Evolutionary conservation across 441 rosid species (phyloP), one percentile per base, ranked within the genome.

Genomic region (Brassica hybrid): DNA sequence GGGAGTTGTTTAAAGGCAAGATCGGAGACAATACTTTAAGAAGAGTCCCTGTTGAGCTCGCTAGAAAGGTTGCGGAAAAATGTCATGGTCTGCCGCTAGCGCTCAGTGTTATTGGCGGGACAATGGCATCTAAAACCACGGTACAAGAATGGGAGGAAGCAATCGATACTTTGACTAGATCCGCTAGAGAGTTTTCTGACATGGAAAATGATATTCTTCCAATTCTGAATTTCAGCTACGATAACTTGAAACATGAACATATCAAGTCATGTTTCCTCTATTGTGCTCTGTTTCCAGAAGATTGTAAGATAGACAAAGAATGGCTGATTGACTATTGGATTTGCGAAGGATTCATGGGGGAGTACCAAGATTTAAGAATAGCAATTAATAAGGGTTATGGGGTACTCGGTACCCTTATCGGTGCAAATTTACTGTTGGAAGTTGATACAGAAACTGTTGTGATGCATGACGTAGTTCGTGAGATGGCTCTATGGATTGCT

Each of bases 241-340:
- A 83, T 1, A 36, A 27, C 14, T 68, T 84, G 64, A 27, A 21
- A 0, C 17, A 59, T 48, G 71, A 83, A 5, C 23, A 6, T 4
- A 11, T 32, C 7, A 69, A 19, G 52, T 60, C 62, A 0, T 83
- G 88, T 56, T 78, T 85, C 25, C 4, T 84, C 5, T 85, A 87
- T 16, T 81, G 84, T 78, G 65, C 76, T 43, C 41, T 83, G 16
- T 83, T 79, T 64, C 83, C 82, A 0, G 43, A 41, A 16, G 45
- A 71, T 6, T 4, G 12, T 13, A 0, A 0, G 0, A 73, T 73
- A 45, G 0, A 2, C 0, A 61, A 25, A 61, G 60, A 30, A 12
- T 0, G 2, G 4, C 7, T 72, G 52, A 78, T 82, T 9, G 60
- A 81, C 1, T 79, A 48, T 0, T 83, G 84, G 88, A 62, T 83